These are phyloP conservation scores for Metarhizium rileyi DNA, from an alignment of 2,329 filamentous ascomycete species.

Conservation along the genomic window DNA sequence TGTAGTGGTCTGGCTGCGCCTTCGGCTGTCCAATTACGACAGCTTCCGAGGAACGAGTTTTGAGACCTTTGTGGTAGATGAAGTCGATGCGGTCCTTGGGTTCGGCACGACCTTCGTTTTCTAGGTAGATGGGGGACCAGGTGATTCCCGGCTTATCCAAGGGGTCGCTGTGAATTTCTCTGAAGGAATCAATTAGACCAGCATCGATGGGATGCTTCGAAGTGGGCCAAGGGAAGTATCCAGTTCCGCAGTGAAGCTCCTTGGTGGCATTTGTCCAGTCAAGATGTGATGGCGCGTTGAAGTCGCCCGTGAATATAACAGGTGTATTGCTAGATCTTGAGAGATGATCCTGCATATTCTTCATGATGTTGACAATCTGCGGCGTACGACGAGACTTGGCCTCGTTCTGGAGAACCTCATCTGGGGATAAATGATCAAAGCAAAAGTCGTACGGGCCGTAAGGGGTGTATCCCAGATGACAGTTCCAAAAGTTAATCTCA, in stretches of 20 bases:
- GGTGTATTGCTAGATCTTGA: conserved; percentile 21
- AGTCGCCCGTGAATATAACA: conserved; percentile 30
- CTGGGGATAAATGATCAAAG: conserved; percentile 23
- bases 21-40: conserved; percentile 24
- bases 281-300: conserved; percentile 34
- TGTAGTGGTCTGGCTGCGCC: conserved; percentile 21
- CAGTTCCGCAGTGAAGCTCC: conserved; percentile 26
- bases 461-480: conserved; percentile 27
- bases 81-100: conserved; percentile 34
- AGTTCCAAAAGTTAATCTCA: conserved; percentile 25
- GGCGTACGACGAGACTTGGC: conserved; percentile 25
- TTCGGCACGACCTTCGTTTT: conserved; percentile 23
- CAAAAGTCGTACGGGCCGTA: conserved; percentile 36
- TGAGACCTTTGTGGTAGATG: conserved; percentile 29
- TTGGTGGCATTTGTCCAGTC: conserved; percentile 27
- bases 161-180: conserved; percentile 26
- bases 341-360: conserved; percentile 22
- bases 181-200: conserved; percentile 31
- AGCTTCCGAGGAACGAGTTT: conserved; percentile 19
- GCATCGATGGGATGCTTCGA: conserved; percentile 23
- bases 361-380: conserved; percentile 26
- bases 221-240: conserved; percentile 27
- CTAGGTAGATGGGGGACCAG: conserved; percentile 30
- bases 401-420: conserved; percentile 25
- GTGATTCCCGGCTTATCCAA: conserved; percentile 22